Base-by-base conservation (phyloP, 2,329 filamentous ascomycete genomes). In the Arthroderma sp. region DNA sequence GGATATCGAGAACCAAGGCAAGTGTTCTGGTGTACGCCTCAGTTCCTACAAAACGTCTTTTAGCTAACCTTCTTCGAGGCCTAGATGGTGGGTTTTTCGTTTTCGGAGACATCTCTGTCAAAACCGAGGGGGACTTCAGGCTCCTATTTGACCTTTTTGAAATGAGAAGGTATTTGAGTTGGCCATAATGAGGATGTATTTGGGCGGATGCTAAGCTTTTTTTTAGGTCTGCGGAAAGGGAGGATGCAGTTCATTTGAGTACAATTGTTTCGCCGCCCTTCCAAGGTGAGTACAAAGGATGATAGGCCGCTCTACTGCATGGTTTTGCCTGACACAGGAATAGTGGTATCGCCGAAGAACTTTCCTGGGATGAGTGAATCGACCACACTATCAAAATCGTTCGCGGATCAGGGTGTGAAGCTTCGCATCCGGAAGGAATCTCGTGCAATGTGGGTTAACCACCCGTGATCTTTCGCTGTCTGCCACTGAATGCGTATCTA, bases 381-480 rank as follows among this genome's bases (percentile, higher is more conserved):
- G 1, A 91, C 85, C 0, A 78, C 80, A 52, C 66, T 94, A 37
- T 91, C 86, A 1, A 75, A 85, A 42, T 80, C 82, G 0, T 89
- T 94, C 61, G 83, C 83, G 51, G 86, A 94, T 55, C 86, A 94
- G 59, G 87, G 87, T 6, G 84, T 94, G 9, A 80, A 85, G 42
- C 68, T 94, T 30, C 75, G 86, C 43, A 72, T 94, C 39, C 78
- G 86, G 44, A 94, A 94, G 60, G 86, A 94, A 61, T 82, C 84
- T 38, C 73, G 84, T 46, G 73, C 73, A n/a, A 52, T 66, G 47
- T 56, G 66, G 64, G 15, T 22, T 22, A 22, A 22, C 15, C 15
- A 22, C 15, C 15, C 15, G 15, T 65, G 49, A 56, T 61, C 60
- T 33, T 9, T 8, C 36, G 46, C 36, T 7, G 5, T 39, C 43